Percentiles rank a stretch among this genome's conserved stretches.
phyloP scores from a whole-genome alignment of 257 asterid genomes.

The Paulownia fortunei region DNA sequence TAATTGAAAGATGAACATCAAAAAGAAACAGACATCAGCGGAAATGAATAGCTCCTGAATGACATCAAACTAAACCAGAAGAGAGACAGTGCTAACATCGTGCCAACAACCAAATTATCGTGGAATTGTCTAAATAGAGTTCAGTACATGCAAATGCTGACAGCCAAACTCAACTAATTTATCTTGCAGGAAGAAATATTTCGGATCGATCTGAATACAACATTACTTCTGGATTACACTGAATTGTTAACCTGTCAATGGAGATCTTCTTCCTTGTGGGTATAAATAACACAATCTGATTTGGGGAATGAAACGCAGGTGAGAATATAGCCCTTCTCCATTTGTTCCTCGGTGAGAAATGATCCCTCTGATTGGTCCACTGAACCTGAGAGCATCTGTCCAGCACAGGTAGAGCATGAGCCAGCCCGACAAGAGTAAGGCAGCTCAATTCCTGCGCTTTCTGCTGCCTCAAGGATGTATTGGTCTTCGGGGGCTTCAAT shows the following conservation, averaged over 20 bases:
- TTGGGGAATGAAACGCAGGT: constrained; percentile 49
- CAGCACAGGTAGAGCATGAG: constrained; percentile 53
- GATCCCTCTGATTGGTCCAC: constrained; percentile 58
- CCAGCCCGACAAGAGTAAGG: constrained; percentile 58
- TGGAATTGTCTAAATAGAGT: too few species aligned
- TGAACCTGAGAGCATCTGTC: constrained; percentile 34
- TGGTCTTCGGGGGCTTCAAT: constrained; percentile 48
- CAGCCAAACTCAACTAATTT: background rate
- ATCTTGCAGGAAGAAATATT: background rate
- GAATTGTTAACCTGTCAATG: constrained; percentile 11
- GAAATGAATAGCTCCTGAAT: background rate
- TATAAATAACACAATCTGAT: constrained; percentile 46
- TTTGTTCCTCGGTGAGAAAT: constrained; percentile 43
- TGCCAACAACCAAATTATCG: too few species aligned
- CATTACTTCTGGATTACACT: too few species aligned
- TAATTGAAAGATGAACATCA: background rate
- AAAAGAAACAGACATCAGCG: background rate
- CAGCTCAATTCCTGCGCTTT: constrained; percentile 44
- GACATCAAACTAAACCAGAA: too few species aligned
- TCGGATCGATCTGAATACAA: background rate
- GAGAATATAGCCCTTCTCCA: constrained; percentile 45
- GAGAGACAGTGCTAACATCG: too few species aligned
- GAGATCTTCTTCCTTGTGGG: constrained; percentile 53
- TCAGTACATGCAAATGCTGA: background rate
- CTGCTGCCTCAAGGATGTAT: constrained; percentile 53